Evolutionary conservation across 176 grass and related monocot species (phyloP).

Genomic region (Aegilops sharonensis): DNA sequence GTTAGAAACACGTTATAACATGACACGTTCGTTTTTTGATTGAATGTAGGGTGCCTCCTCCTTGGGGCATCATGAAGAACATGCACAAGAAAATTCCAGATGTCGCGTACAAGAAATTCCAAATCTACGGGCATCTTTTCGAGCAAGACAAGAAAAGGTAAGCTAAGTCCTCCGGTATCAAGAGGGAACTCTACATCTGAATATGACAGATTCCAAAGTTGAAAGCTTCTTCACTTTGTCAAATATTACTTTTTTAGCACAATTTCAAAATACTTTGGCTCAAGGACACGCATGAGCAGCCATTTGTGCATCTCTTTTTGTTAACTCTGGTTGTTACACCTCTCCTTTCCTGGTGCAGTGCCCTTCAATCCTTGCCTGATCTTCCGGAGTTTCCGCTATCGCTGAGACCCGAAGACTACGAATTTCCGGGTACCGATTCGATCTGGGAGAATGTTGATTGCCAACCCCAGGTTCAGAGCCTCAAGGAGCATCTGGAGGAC

Average conservation of each 20-base stretch:
- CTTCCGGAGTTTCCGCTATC: constrained; percentile 89
- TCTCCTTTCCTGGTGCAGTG: constrained; percentile 49
- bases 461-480: constrained; percentile 77
- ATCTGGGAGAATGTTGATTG: constrained; percentile 67
- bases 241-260: background rate
- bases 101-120: constrained; percentile 66
- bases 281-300: background rate
- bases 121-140: constrained; percentile 76
- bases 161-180: constrained; percentile 6
- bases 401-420: constrained; percentile 71
- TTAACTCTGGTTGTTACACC: constrained; percentile 3
- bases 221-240: background rate
- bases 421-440: constrained; percentile 60
- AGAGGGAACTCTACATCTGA: background rate
- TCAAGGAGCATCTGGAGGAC: constrained; percentile 78
- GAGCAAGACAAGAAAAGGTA: constrained; percentile 82
- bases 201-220: background rate
- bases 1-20: background rate
- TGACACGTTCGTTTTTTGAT: constrained; percentile 3
- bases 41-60: constrained; percentile 62
- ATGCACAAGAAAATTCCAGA: constrained; percentile 95
- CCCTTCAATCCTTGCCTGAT: constrained; percentile 70
- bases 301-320: background rate
- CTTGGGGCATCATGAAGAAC: constrained; percentile 95
- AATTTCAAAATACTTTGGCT: background rate